Evolutionary conservation across 441 rosid genomes (phyloP).

Genomic region (Viola pubescens): DNA sequence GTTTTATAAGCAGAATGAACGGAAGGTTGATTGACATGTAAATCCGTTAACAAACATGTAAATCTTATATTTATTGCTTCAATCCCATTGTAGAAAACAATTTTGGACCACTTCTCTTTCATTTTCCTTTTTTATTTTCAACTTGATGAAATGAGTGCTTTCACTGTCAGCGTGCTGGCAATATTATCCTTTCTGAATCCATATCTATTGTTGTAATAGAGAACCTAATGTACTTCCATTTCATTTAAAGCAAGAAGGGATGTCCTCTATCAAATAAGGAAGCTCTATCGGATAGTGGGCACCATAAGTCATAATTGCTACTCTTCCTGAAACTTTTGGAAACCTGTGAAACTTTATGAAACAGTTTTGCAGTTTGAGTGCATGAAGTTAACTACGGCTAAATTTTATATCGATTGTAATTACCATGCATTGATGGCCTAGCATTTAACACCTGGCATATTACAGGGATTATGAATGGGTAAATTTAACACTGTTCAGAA

Average conservation of each 20-base stretch:
- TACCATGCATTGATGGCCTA: background rate
- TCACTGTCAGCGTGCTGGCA: background rate
- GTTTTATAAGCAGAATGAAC: background rate
- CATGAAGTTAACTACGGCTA: background rate
- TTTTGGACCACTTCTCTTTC: background rate
- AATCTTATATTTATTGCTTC: background rate
- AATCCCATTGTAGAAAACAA: background rate
- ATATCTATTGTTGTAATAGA: slow-evolving; percentile 7
- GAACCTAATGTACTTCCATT: slow-evolving; percentile 10
- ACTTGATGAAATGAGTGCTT: slow-evolving; percentile 3
- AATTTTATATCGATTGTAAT: background rate
- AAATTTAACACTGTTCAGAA: background rate
- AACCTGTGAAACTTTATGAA: background rate
- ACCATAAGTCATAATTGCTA: background rate
- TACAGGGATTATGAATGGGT: background rate
- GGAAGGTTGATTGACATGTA: background rate
- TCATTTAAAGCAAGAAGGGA: slow-evolving; percentile 6
- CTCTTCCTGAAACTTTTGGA: slow-evolving; percentile 9
- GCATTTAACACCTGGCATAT: background rate
- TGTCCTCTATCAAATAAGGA: slow-evolving; percentile 5
- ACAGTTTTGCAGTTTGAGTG: background rate
- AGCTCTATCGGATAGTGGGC: background rate
- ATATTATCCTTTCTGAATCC: slow-evolving; percentile 12
- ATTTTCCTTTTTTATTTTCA: slow-evolving; percentile 2
- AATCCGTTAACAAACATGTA: background rate